Conservation (phyloP, 805 yeast genomes). For the Kurtzmaniella fragi region DNA sequence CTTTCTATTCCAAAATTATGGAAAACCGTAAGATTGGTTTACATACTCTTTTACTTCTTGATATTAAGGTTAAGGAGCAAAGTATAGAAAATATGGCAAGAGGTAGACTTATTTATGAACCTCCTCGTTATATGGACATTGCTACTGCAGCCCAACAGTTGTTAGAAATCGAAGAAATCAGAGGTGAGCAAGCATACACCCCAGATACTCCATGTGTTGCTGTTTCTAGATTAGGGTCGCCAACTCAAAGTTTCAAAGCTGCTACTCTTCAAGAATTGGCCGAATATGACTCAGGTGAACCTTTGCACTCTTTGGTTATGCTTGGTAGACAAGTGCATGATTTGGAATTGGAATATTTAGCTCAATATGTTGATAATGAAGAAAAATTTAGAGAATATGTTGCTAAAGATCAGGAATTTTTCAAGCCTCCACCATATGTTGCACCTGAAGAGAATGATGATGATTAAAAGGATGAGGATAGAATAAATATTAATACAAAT, state of each 20-base stretch:
- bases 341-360: conserved; percentile 78
- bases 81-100: conserved; percentile 90
- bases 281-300: conserved; percentile 87
- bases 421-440: conserved; percentile 68
- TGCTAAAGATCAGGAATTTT: conserved; percentile 57
- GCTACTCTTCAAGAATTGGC: conserved; percentile 76
- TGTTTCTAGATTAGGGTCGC: conserved; percentile 86
- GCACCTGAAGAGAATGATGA: conserved; percentile 33
- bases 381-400: conserved; percentile 46
- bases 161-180: conserved; percentile 77
- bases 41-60: conserved; percentile 83
- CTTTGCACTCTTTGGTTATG: conserved; percentile 86
- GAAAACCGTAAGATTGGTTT: conserved; percentile 89
- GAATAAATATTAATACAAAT: neutral
- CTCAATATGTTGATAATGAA: conserved; percentile 66
- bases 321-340: conserved; percentile 94
- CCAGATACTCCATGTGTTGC: conserved; percentile 91
- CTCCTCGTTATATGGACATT: conserved; percentile 94
- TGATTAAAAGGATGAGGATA: neutral
- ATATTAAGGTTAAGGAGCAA: conserved; percentile 95
- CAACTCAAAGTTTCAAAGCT: conserved; percentile 75
- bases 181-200: conserved; percentile 75
- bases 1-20: conserved; percentile 82
- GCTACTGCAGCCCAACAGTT: conserved; percentile 85
- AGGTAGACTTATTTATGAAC: conserved; percentile 88